A percentile compares a stretch with the other conserved stretches of the same genome.
Evolutionary conservation across 23 red algal species (phyloP).

Genomic region (Gracilaria gracilis): DNA sequence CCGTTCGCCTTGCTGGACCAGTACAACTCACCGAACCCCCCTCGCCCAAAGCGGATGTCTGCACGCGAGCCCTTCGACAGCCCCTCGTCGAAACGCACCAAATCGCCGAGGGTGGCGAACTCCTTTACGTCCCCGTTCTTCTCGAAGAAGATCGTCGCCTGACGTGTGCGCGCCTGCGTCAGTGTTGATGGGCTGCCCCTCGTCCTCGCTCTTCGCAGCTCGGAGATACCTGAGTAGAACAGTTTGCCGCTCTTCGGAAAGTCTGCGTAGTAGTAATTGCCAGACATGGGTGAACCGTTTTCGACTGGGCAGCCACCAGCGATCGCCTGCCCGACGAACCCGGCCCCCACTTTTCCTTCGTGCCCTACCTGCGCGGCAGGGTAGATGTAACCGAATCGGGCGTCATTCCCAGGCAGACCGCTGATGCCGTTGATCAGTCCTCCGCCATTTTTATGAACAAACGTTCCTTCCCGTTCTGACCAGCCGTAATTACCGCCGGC

Average conservation of each 20-base stretch:
- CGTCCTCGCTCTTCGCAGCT: conserved; percentile 28
- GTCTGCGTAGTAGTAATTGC: conserved; percentile 43
- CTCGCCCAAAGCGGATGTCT: conserved; percentile 49
- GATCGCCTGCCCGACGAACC: conserved; percentile 47
- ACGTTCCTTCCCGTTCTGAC: conserved; percentile 53
- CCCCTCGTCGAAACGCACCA: conserved; percentile 24
- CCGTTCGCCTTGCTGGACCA: conserved; percentile 66
- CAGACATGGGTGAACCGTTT: conserved; percentile 58
- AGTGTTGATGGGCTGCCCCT: conserved; percentile 6
- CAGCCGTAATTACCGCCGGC: conserved; percentile 43
- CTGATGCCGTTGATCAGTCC: conserved; percentile 31
- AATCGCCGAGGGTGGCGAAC: conserved; percentile 46
- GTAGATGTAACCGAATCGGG: conserved; percentile 15
- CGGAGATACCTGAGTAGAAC: conserved; percentile 46
- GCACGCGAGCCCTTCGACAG: neutral
- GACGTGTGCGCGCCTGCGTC: conserved; percentile 39
- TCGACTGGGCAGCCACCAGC: conserved; percentile 55
- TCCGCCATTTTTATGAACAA: conserved; percentile 36
- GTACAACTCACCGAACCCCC: conserved; percentile 23
- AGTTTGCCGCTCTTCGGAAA: conserved; percentile 43
- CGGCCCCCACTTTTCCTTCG: conserved; percentile 30
- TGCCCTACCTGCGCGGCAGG: conserved; percentile 34
- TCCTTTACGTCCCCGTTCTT: neutral
- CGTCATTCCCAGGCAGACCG: neutral
- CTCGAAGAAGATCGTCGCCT: conserved; percentile 32